A percentile compares a stretch with the other conserved stretches of the same genome.
Conservation (phyloP, 257 asterid species). For the Galeopsis tetrahit region DNA sequence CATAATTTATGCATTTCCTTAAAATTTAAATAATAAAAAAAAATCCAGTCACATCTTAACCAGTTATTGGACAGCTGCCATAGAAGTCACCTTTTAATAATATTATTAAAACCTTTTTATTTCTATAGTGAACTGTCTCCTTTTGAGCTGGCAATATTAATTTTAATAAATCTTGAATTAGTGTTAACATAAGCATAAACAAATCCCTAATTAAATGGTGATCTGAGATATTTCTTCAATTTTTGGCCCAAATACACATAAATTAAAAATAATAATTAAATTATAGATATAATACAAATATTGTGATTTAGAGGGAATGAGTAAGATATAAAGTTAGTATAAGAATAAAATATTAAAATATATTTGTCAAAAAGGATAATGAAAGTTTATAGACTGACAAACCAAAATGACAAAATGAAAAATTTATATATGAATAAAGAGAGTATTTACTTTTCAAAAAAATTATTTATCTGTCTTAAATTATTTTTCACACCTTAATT, state of each 20-base stretch:
- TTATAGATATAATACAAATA: too few relatives aligned
- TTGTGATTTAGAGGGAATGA: too few relatives aligned
- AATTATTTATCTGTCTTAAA: too few relatives aligned
- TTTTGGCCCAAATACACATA: neutral
- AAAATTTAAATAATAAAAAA: neutral
- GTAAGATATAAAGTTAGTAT: too few relatives aligned
- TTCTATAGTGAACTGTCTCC: slow-evolving; percentile 16
- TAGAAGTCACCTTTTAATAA: neutral
- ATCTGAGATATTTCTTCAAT: neutral
- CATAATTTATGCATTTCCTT: neutral
- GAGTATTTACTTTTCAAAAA: too few relatives aligned
- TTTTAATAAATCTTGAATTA: slow-evolving; percentile 11
- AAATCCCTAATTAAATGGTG: slow-evolving; percentile 1
- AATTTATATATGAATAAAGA: too few relatives aligned
- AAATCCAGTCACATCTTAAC: neutral
- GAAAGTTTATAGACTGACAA: too few relatives aligned
- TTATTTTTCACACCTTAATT: too few relatives aligned
- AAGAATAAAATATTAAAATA: too few relatives aligned
- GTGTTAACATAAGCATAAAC: neutral
- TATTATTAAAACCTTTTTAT: neutral
- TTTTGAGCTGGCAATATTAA: neutral
- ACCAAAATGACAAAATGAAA: too few relatives aligned
- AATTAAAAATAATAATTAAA: too few relatives aligned
- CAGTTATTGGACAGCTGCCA: slow-evolving; percentile 13
- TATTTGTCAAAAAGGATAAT: too few relatives aligned